phyloP scores from a whole-genome alignment of 2,329 filamentous ascomycete species.

The Lecanicillium sp. region DNA sequence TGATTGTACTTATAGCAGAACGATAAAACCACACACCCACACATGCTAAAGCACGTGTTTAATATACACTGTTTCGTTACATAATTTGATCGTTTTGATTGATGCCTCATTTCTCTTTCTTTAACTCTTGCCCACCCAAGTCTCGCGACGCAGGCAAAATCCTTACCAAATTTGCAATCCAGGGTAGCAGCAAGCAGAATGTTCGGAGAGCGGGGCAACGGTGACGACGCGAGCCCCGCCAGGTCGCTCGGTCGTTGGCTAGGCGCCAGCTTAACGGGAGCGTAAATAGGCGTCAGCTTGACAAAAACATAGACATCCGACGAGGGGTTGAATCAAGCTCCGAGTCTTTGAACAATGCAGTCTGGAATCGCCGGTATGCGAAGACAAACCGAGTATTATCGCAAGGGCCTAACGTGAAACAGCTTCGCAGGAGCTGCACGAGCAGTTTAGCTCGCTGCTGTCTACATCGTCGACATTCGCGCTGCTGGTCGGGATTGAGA shows the following conservation, averaged over 20 bases:
- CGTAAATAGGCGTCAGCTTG: neutral
- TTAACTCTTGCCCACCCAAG: neutral
- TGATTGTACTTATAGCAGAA: constrained; percentile 12
- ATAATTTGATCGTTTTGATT: neutral
- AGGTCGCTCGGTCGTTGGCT: neutral
- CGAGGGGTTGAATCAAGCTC: too few species aligned
- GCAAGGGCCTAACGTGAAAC: constrained; percentile 10
- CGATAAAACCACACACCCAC: neutral
- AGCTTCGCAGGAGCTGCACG: constrained; percentile 73
- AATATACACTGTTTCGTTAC: neutral
- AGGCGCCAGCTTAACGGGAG: too few species aligned
- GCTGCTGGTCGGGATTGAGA: constrained; percentile 63
- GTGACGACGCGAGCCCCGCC: constrained; percentile 7
- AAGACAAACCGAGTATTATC: neutral
- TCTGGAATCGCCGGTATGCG: constrained; percentile 66
- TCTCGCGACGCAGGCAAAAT: neutral
- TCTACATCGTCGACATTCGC: constrained; percentile 57
- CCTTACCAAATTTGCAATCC: neutral
- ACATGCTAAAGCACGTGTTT: constrained; percentile 1
- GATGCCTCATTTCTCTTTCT: neutral
- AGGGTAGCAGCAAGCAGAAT: neutral
- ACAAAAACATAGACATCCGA: constrained; percentile 1
- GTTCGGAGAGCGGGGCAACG: constrained; percentile 8
- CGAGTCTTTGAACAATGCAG: constrained; percentile 50
- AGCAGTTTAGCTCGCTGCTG: constrained; percentile 66